Base-by-base conservation (phyloP, 495 filamentous ascomycete species). In the Penicillium arizonense region DNA sequence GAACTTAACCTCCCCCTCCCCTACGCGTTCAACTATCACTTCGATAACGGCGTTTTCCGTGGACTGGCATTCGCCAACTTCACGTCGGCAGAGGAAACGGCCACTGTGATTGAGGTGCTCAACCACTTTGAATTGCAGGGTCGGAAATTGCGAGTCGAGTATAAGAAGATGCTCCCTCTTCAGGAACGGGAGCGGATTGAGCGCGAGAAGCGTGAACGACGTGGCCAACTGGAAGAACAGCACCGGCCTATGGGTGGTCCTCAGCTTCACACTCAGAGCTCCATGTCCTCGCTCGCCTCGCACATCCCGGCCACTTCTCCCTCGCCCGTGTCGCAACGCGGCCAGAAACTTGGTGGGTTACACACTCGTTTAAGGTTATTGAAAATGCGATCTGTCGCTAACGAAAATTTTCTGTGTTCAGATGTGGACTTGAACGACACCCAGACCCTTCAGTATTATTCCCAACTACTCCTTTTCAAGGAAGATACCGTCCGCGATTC, bases 1-100 rank as follows among this genome's bases (percentile, higher is more conserved):
- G 87, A 95, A 20, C 78, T 96, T 74, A 85, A 86, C 50, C 80
- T 97, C 26, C 94, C 94, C 2, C 82, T 97, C 35, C 94, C 94
- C 0, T 98, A 98, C 65, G 94, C 94, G 4, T 98, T 98, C 81
- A 98, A 98, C 73, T 98, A 98, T 60, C 94, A 98, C 69, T 98
- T 98, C 67, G 94, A 98, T 65, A 95, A 96, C 63, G 94, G 94
- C 18, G 93, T 98, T 16, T 98, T 98, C 74, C 82, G 94, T 52
- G 94, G 94, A 16, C 78, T 98, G 43, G 94, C 94, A 9, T 98
- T 98, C 69, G 94, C 94, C 70, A 98, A 98, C 72, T 98, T 98
- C 71, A 96, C 94, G 10, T 96, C 90, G 14, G 82, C 94, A 2
- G 87, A 96, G 52, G 94, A 98, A 63, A 98, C 94, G 0, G 87